phyloP scores from a whole-genome alignment of 1,139 yeast species.

The Nadsonia commutata region DNA sequence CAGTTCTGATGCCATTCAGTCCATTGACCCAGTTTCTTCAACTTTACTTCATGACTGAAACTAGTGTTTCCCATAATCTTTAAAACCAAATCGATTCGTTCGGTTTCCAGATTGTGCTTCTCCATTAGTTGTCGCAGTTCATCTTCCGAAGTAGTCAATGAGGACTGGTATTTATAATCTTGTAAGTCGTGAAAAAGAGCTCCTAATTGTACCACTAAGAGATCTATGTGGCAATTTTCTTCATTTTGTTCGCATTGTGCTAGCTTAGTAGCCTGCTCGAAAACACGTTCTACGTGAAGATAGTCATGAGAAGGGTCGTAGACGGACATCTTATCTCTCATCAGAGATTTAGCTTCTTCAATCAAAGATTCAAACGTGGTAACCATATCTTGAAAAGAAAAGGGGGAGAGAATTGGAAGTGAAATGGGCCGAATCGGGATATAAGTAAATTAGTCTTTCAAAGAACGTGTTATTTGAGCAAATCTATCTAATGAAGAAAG shows the following conservation, averaged over 20 bases:
- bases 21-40: conserved; percentile 16
- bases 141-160: conserved; percentile 7
- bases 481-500: too few species aligned
- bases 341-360: conserved; percentile 11
- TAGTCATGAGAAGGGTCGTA: conserved; percentile 23
- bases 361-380: background rate
- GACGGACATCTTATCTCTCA: conserved; percentile 15
- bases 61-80: conserved; percentile 19
- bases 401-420: too few species aligned
- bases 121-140: conserved; percentile 10
- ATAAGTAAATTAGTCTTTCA: too few species aligned
- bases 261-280: conserved; percentile 16
- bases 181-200: conserved; percentile 26
- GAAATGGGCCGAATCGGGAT: too few species aligned
- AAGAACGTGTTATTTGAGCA: too few species aligned
- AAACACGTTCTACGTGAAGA: conserved; percentile 21
- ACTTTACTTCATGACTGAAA: conserved; percentile 19
- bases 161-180: conserved; percentile 22
- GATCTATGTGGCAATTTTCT: conserved; percentile 11
- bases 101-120: conserved; percentile 11
- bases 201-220: conserved; percentile 21
- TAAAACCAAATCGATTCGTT: conserved; percentile 14
- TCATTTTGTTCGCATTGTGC: conserved; percentile 10
- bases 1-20: conserved; percentile 18
- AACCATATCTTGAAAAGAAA: background rate